phyloP scores from a whole-genome alignment of 2,329 filamentous ascomycete species.

The Dissoconium aciculare region DNA sequence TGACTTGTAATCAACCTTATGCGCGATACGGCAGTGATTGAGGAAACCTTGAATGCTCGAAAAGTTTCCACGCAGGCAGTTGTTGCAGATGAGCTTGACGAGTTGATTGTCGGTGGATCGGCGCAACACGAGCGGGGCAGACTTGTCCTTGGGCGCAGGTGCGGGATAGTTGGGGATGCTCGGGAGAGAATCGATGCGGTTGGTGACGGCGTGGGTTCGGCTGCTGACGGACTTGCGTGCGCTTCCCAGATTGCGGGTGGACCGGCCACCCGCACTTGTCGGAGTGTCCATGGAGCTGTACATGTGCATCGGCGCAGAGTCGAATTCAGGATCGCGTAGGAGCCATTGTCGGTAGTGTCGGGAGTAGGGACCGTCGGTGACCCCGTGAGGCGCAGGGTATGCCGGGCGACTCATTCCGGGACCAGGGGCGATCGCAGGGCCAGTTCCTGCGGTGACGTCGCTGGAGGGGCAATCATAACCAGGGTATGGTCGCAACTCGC shows the following conservation, averaged over 20 bases:
- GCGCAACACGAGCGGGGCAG: constrained; percentile 67
- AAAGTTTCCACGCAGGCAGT: constrained; percentile 82
- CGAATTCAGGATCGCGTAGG: constrained; percentile 74
- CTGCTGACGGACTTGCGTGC: constrained; percentile 34
- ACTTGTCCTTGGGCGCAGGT: constrained; percentile 52
- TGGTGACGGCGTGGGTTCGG: constrained; percentile 44
- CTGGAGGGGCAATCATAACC: constrained; percentile 50
- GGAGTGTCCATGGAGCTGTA: constrained; percentile 12
- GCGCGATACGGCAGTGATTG: constrained; percentile 94
- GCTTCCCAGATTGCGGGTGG: constrained; percentile 60
- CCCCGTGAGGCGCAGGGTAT: constrained; percentile 78
- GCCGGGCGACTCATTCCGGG: constrained; percentile 51
- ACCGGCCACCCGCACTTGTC: constrained; percentile 48
- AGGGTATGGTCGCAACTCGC: constrained; percentile 82
- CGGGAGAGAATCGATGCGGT: constrained; percentile 35
- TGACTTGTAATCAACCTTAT: constrained; percentile 84
- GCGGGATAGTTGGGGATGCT: constrained; percentile 55
- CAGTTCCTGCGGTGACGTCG: constrained; percentile 59
- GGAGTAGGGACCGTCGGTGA: constrained; percentile 81
- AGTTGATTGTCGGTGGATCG: constrained; percentile 66
- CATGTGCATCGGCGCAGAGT: constrained; percentile 31
- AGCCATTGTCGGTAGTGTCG: constrained; percentile 94
- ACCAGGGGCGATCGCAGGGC: constrained; percentile 49
- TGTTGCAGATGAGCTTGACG: constrained; percentile 76
- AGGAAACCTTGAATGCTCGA: constrained; percentile 98